phyloP scores from a whole-genome alignment of 129 eudicot genomes.

The Smallanthus sonchifolius region DNA sequence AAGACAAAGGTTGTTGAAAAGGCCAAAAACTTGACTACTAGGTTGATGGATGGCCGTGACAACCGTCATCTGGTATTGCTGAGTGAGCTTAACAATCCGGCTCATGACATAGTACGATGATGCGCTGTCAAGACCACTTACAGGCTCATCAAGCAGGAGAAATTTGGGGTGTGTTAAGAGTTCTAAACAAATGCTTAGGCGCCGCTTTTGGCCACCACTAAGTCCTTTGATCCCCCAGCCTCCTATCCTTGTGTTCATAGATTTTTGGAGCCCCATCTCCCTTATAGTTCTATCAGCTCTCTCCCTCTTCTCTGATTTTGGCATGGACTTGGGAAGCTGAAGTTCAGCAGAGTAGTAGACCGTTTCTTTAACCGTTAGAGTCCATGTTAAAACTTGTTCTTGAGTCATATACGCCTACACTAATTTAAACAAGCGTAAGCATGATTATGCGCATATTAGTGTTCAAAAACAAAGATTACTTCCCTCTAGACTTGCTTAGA shows the following conservation, averaged over 20 bases:
- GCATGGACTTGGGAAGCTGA: slow-evolving; percentile 60
- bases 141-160: slow-evolving; percentile 72
- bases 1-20: slow-evolving; percentile 50
- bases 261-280: slow-evolving; percentile 81
- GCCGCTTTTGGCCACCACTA: slow-evolving; percentile 72
- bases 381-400: slow-evolving; percentile 56
- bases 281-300: slow-evolving; percentile 61
- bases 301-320: slow-evolving; percentile 48
- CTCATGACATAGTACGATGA: slow-evolving; percentile 65
- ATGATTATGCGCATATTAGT: neutral
- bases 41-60: slow-evolving; percentile 70
- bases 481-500: too few relatives aligned
- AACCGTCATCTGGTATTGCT: slow-evolving; percentile 49
- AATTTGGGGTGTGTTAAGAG: slow-evolving; percentile 61
- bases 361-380: slow-evolving; percentile 71
- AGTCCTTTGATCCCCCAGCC: slow-evolving; percentile 68
- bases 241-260: slow-evolving; percentile 67
- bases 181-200: slow-evolving; percentile 65
- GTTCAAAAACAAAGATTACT: too few relatives aligned
- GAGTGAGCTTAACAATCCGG: slow-evolving; percentile 47
- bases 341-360: slow-evolving; percentile 78
- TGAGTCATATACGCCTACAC: slow-evolving; percentile 79
- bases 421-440: neutral
- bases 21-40: slow-evolving; percentile 49
- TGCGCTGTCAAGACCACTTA: slow-evolving; percentile 83